A percentile compares a stretch with the other conserved stretches of the same genome.
Evolutionary conservation across 331 rosid species (phyloP).

Genomic region (Quercus phellos): DNA sequence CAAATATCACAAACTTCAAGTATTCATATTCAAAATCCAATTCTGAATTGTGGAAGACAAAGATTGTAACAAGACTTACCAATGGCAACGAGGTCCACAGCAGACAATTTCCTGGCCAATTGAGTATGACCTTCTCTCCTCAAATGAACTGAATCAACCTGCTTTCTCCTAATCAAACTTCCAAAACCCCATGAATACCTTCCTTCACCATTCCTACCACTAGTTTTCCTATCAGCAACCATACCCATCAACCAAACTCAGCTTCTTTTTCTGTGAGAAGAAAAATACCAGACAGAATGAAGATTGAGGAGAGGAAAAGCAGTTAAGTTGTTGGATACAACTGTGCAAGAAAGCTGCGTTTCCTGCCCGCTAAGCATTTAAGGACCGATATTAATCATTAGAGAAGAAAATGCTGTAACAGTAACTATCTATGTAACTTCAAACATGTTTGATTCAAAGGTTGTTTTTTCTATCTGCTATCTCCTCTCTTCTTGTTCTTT

Average conservation of each 20-base stretch:
- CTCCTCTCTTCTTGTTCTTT: too few species aligned
- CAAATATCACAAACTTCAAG: not conserved
- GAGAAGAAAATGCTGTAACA: too few species aligned
- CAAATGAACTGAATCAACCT: constrained; percentile 66
- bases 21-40: not conserved
- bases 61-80: constrained; percentile 35
- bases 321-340: too few species aligned
- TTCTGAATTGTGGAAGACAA: not conserved
- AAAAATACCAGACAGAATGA: not conserved
- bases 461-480: too few species aligned
- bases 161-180: constrained; percentile 70
- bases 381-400: too few species aligned
- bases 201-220: constrained; percentile 19
- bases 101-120: constrained; percentile 77
- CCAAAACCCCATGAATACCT: constrained; percentile 33
- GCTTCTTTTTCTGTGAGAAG: not conserved
- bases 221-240: constrained; percentile 17
- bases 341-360: too few species aligned
- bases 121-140: constrained; percentile 33
- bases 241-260: constrained; percentile 13
- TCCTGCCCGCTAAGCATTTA: too few species aligned
- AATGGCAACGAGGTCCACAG: constrained; percentile 65
- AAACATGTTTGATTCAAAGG: too few species aligned
- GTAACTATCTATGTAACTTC: too few species aligned
- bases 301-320: too few species aligned